phyloP scores from a whole-genome alignment of 257 asterid genomes.

The Avicennia marina region DNA sequence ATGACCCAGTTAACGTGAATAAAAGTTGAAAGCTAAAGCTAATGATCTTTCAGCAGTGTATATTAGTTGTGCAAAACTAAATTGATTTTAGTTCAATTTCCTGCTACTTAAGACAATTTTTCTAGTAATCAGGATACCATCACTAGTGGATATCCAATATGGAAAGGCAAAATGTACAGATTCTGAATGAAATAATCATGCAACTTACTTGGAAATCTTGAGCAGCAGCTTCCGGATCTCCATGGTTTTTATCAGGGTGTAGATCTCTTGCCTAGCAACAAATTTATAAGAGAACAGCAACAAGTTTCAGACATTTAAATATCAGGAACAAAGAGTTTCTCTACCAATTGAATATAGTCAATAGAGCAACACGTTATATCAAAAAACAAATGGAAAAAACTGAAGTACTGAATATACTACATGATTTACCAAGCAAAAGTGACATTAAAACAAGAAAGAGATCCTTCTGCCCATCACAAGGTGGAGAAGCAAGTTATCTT shows the following conservation, averaged over 20 bases:
- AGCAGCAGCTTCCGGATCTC: slow-evolving; percentile 77
- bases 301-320: slow-evolving; percentile 4
- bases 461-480: neutral
- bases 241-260: slow-evolving; percentile 82
- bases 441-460: slow-evolving; percentile 1
- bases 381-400: neutral
- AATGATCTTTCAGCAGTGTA: slow-evolving; percentile 6
- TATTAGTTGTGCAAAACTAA: neutral
- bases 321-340: neutral
- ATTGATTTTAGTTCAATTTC: no score
- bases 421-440: neutral
- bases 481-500: neutral
- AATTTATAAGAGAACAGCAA: slow-evolving; percentile 1
- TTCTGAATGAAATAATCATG: neutral
- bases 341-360: slow-evolving; percentile 8
- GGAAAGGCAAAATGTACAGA: no score
- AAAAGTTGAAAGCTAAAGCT: no score
- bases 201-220: slow-evolving; percentile 61
- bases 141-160: neutral
- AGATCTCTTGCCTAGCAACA: slow-evolving; percentile 61
- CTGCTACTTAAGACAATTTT: neutral
- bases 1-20: no score
- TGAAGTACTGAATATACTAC: neutral
- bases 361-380: neutral
- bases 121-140: neutral